phyloP scores from a whole-genome alignment of 441 rosid genomes.

The Pelargonium exstipulatum region DNA sequence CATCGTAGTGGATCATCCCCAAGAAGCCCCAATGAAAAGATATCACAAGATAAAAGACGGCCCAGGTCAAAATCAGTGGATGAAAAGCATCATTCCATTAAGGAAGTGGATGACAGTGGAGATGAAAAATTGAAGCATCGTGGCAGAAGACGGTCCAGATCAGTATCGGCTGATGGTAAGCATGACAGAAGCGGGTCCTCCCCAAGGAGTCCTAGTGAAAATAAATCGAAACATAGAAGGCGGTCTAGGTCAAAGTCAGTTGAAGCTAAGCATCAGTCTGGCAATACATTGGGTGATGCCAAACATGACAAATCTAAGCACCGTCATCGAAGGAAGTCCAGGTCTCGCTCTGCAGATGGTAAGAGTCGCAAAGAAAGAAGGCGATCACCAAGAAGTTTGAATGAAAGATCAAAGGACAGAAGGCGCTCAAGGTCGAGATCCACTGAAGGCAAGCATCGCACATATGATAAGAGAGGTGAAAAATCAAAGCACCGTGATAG shows the following conservation, averaged over 20 bases:
- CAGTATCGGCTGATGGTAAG: slow-evolving; percentile 20
- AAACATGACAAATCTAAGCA: slow-evolving; percentile 19
- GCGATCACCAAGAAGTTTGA: slow-evolving; percentile 1
- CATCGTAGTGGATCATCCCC: slow-evolving; percentile 38
- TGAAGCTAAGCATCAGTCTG: slow-evolving; percentile 14
- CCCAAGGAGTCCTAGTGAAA: slow-evolving; percentile 13
- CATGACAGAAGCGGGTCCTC: slow-evolving; percentile 9
- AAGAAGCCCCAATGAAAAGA: slow-evolving; percentile 23
- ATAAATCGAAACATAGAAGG: slow-evolving; percentile 9
- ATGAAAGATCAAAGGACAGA: slow-evolving; percentile 2
- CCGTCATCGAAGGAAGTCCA: slow-evolving; percentile 11
- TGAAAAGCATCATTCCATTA: slow-evolving; percentile 12
- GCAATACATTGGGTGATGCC: slow-evolving; percentile 5
- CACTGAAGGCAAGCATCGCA: slow-evolving; percentile 12
- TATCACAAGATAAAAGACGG: slow-evolving; percentile 6
- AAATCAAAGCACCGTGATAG: slow-evolving; percentile 13
- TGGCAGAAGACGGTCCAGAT: slow-evolving; percentile 24
- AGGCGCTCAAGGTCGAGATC: slow-evolving; percentile 10
- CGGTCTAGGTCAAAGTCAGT: slow-evolving; percentile 21
- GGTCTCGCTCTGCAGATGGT: slow-evolving; percentile 28
- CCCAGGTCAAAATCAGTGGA: slow-evolving; percentile 22
- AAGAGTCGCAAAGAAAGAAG: slow-evolving; percentile 16
- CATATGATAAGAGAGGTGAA: slow-evolving; percentile 12
- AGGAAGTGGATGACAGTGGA: slow-evolving; percentile 18
- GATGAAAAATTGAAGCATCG: slow-evolving; percentile 11